A percentile compares a stretch with the other conserved stretches of the same genome.
Conservation (phyloP, 176 grass and related monocot species). For the Raddia distichophylla region DNA sequence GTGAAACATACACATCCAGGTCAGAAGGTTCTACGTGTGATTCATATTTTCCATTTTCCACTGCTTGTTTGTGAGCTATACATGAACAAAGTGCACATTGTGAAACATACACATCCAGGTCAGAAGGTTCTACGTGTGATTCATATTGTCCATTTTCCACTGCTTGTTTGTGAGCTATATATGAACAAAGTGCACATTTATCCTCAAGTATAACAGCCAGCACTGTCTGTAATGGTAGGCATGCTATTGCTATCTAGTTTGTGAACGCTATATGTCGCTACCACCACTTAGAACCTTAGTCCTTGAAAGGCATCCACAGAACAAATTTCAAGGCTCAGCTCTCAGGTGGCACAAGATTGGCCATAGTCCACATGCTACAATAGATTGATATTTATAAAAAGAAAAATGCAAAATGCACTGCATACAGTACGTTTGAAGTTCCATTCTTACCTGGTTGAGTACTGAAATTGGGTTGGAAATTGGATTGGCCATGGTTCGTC, state of each 20-base stretch:
- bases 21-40: constrained; percentile 31
- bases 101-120: constrained; percentile 95
- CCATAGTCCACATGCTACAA: neutral
- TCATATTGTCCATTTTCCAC: neutral
- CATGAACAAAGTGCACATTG: no score
- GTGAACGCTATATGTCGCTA: neutral
- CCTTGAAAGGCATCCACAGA: neutral
- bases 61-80: neutral
- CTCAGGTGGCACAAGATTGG: neutral
- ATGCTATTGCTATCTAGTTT: neutral
- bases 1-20: constrained; percentile 94
- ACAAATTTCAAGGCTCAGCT: neutral
- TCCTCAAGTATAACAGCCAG: neutral
- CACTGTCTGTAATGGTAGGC: neutral
- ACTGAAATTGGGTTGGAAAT: constrained; percentile 5
- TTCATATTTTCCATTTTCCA: neutral
- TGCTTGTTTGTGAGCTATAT: neutral
- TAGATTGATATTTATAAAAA: neutral
- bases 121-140: constrained; percentile 19
- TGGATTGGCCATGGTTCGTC: neutral
- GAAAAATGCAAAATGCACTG: neutral
- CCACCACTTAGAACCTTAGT: neutral
- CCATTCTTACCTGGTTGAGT: neutral
- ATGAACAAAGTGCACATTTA: neutral
- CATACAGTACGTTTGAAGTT: neutral